These are phyloP conservation scores for Colletotrichum melonis DNA, from an alignment of 2,329 filamentous ascomycete species.

Conservation along the genomic window DNA sequence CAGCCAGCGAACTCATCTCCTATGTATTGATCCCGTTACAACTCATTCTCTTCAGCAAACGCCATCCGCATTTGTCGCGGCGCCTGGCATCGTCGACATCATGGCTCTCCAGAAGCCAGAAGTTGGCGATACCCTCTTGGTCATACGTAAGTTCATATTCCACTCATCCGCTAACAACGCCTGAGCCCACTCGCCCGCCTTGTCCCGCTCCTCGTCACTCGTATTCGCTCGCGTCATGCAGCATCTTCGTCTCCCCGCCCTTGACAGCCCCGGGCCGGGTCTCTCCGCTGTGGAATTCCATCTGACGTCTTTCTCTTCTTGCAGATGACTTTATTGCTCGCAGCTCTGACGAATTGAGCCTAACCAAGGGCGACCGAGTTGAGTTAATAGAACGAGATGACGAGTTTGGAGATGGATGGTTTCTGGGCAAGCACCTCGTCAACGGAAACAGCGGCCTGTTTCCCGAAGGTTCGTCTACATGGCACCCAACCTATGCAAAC, in stretches of 20 bases:
- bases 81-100: slow-evolving; percentile 38
- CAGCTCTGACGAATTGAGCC: slow-evolving; percentile 90
- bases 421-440: slow-evolving; percentile 78
- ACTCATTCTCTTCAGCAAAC: slow-evolving; percentile 33
- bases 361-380: slow-evolving; percentile 86
- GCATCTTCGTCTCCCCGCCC: slow-evolving; percentile 21
- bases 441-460: slow-evolving; percentile 83
- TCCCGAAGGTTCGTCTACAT: slow-evolving; percentile 75
- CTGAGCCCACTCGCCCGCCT: slow-evolving; percentile 10
- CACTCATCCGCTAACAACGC: slow-evolving; percentile 3
- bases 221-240: slow-evolving; percentile 22
- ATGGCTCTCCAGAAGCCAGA: slow-evolving; percentile 66
- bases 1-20: slow-evolving; percentile 31
- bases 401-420: slow-evolving; percentile 91
- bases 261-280: background rate
- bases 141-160: slow-evolving; percentile 71
- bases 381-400: slow-evolving; percentile 88
- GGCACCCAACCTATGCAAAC: slow-evolving; percentile 26
- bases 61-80: slow-evolving; percentile 36
- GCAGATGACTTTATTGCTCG: slow-evolving; percentile 92
- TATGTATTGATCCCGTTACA: slow-evolving; percentile 37
- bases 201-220: slow-evolving; percentile 8
- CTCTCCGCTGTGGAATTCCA: background rate
- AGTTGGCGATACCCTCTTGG: slow-evolving; percentile 74
- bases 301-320: slow-evolving; percentile 5